phyloP scores from a whole-genome alignment of 2,329 filamentous ascomycete genomes.

The Pyrenophora teres region DNA sequence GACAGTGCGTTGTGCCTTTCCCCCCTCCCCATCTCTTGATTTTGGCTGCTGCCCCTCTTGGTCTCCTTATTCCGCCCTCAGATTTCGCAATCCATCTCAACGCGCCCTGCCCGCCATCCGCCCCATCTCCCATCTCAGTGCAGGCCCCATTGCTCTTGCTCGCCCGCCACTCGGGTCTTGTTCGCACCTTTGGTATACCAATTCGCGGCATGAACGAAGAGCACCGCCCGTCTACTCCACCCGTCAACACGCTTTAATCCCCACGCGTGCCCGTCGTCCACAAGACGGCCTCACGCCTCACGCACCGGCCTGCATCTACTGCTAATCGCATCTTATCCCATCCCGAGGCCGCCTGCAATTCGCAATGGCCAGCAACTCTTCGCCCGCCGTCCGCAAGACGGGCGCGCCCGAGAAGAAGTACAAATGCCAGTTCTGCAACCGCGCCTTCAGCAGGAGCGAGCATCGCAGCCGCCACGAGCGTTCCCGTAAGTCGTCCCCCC shows the following conservation, averaged over 20 bases:
- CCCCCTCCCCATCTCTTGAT: constrained; percentile 10
- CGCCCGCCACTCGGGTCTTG: constrained; percentile 33
- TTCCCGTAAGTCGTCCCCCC: constrained; percentile 84
- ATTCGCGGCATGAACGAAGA: constrained; percentile 37
- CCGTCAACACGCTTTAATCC: constrained; percentile 45
- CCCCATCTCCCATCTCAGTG: constrained; percentile 38
- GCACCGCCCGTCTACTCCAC: constrained; percentile 30
- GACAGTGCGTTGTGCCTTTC: constrained; percentile 9
- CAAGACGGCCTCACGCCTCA: constrained; percentile 11
- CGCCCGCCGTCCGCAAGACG: constrained; percentile 72
- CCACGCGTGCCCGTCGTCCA: constrained; percentile 43
- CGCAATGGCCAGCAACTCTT: constrained; percentile 68
- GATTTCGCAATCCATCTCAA: constrained; percentile 20
- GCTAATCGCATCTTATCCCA: background rate
- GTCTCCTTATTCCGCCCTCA: constrained; percentile 25
- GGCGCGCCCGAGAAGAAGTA: constrained; percentile 92
- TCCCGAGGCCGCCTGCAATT: too few species aligned
- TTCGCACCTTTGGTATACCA: constrained; percentile 29
- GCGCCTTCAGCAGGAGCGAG: constrained; percentile 96
- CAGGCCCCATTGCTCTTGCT: constrained; percentile 13
- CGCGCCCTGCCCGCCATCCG: constrained; percentile 36
- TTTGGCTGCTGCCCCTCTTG: constrained; percentile 15
- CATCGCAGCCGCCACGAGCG: constrained; percentile 96
- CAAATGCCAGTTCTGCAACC: constrained; percentile 98
- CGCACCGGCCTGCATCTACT: constrained; percentile 17